Evolutionary conservation across 2,329 filamentous ascomycete species (phyloP), one percentile per base, ranked within the genome.

Genomic region (Diaporthe aspalathi): DNA sequence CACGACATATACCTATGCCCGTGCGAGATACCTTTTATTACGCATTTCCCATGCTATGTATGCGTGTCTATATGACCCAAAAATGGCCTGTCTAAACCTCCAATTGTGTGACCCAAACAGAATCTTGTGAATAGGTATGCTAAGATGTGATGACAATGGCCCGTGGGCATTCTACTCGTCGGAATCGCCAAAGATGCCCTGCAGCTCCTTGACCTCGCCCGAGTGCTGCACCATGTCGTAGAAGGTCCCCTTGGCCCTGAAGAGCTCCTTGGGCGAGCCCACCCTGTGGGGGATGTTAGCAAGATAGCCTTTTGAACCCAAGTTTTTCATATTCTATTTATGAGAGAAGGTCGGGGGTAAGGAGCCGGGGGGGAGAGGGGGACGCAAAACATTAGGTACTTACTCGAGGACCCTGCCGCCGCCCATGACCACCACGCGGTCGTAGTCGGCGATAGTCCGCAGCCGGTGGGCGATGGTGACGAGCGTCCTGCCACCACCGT

Each of bases 401-500:
- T 29, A 73, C 84, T 90, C 88, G 12, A 87, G 74, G 8, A 90
- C 86, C 38, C 80, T 80, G 0, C 88, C 88, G 0, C 82, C 84
- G 9, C 83, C 84, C 85, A 90, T 85, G 20, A 90, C 88, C 3
- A 90, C 83, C 1, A 91, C 83, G 38, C 82, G 82, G 75, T 91
- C 88, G 73, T 89, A 90, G 77, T 90, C 88, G 70, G 89, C 85
- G 67, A 91, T 89, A 0, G 88, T 90, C 52, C 85, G 81, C 60
- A 90, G 78, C 5, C 88, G 83, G 77, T 90, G 88, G 8, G 87
- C 88, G 73, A 90, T 88, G 2, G 87, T 88, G 24, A 90, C 84
- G 5, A 90, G 80, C 12, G 88, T 90, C 29, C 86, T 81, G 32
- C 84, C 83, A 14, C 82, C 47, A 5, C 81, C 83, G 0, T 80